phyloP scores from a whole-genome alignment of 305 asterid genomes.

The Vinca major region DNA sequence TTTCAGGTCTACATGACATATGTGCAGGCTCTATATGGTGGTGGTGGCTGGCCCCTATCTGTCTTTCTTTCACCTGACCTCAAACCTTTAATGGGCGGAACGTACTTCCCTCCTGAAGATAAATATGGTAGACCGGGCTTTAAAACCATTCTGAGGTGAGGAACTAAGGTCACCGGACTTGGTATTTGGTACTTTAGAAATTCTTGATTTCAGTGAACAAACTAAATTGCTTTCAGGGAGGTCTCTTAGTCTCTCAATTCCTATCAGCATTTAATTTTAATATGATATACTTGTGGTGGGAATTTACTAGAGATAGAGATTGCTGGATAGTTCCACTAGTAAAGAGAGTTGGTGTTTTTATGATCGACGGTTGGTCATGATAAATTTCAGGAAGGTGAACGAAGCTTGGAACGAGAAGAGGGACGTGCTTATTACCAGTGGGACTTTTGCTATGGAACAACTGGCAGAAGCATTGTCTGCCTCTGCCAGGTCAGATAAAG shows the following conservation, averaged over 20 bases:
- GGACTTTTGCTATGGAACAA: constrained; percentile 76
- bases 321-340: not conserved
- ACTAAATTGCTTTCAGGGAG: not conserved
- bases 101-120: constrained; percentile 95
- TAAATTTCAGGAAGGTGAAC: constrained; percentile 63
- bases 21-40: constrained; percentile 83
- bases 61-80: constrained; percentile 86
- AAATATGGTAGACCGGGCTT: constrained; percentile 89
- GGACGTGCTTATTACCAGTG: constrained; percentile 55
- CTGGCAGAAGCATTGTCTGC: constrained; percentile 71
- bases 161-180: not conserved
- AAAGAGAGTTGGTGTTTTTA: not conserved
- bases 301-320: not conserved
- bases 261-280: not conserved
- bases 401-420: constrained; percentile 84
- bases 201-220: not conserved
- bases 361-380: not conserved
- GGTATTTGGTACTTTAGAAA: not conserved
- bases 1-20: constrained; percentile 91
- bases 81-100: constrained; percentile 97
- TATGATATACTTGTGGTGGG: no score
- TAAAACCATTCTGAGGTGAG: constrained; percentile 72
- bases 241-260: not conserved
- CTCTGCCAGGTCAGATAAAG: constrained; percentile 45
- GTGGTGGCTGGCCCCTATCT: constrained; percentile 97